phyloP scores from a whole-genome alignment of 148 eudicot species.

The Fagopyrum tataricum region DNA sequence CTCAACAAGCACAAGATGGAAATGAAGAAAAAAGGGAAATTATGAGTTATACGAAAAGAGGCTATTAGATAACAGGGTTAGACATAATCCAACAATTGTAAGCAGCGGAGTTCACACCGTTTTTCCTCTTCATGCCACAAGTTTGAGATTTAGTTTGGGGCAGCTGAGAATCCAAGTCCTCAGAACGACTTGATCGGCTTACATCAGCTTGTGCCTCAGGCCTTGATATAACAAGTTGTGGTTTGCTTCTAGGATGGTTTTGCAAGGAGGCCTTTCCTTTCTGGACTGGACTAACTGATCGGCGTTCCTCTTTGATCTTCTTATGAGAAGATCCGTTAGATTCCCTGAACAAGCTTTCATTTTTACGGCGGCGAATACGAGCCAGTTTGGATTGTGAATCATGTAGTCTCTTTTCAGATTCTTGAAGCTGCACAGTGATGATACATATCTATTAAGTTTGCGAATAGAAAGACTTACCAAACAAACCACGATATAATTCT shows the following conservation, averaged over 20 bases:
- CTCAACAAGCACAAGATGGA: background rate
- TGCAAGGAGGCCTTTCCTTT: slow-evolving; percentile 25
- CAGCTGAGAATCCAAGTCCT: slow-evolving; percentile 28
- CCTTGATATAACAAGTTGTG: slow-evolving; percentile 42
- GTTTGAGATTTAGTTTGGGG: slow-evolving; percentile 35
- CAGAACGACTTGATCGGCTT: slow-evolving; percentile 17
- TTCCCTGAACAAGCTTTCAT: slow-evolving; percentile 22
- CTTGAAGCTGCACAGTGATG: slow-evolving; percentile 50
- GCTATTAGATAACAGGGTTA: background rate
- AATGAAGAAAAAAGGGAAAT: slow-evolving; percentile 5
- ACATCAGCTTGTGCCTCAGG: slow-evolving; percentile 23
- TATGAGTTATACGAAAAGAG: background rate
- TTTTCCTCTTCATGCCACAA: slow-evolving; percentile 63
- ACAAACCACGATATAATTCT: background rate
- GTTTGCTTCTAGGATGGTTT: slow-evolving; percentile 37
- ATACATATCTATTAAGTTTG: slow-evolving; percentile 18
- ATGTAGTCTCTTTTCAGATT: slow-evolving; percentile 59
- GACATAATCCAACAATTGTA: slow-evolving; percentile 11
- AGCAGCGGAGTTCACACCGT: slow-evolving; percentile 34
- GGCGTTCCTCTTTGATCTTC: slow-evolving; percentile 32
- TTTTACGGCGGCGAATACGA: slow-evolving; percentile 43
- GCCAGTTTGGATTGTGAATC: slow-evolving; percentile 58
- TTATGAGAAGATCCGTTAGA: slow-evolving; percentile 21
- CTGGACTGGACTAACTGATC: slow-evolving; percentile 40
- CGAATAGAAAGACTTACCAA: background rate